A percentile compares a stretch with the other conserved stretches of the same genome.
phyloP scores from a whole-genome alignment of 1,284 basidiomycete genomes.

The Wolfiporia cocos region DNA sequence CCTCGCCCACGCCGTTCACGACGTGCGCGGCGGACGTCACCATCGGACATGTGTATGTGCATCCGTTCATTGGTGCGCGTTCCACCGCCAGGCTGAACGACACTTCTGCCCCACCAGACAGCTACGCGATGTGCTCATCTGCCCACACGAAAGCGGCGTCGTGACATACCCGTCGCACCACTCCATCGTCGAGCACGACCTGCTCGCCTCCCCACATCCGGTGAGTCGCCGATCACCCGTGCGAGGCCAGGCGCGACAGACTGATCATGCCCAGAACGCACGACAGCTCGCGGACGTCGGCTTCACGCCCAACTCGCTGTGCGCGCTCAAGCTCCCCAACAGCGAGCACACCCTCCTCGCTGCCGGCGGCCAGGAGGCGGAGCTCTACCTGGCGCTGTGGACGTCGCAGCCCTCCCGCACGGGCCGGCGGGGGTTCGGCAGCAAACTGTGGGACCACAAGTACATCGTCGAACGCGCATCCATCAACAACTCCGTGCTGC shows the following conservation, averaged over 20 bases:
- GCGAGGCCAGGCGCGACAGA: background rate
- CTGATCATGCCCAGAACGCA: slow-evolving; percentile 33
- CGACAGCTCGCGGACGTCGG: slow-evolving; percentile 46
- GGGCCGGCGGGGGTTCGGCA: slow-evolving; percentile 21
- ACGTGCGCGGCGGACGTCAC: slow-evolving; percentile 43
- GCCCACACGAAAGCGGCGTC: slow-evolving; percentile 60
- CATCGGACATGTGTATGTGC: slow-evolving; percentile 68
- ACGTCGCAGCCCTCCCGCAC: slow-evolving; percentile 20
- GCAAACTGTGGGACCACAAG: slow-evolving; percentile 50
- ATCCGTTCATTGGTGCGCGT: background rate
- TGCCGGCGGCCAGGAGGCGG: slow-evolving; percentile 76
- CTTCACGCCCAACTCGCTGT: slow-evolving; percentile 67
- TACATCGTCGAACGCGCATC: slow-evolving; percentile 49
- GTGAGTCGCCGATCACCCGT: slow-evolving; percentile 33
- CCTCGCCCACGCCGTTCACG: slow-evolving; percentile 18
- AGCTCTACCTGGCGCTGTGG: slow-evolving; percentile 67
- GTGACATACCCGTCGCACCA: slow-evolving; percentile 58
- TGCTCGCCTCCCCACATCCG: slow-evolving; percentile 40
- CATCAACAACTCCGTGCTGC: slow-evolving; percentile 81
- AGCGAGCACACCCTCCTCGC: slow-evolving; percentile 63
- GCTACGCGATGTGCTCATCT: slow-evolving; percentile 70
- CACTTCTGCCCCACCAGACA: slow-evolving; percentile 46
- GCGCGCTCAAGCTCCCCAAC: slow-evolving; percentile 51
- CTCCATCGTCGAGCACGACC: slow-evolving; percentile 63
- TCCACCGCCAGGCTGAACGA: no score